Percentiles rank a stretch among this genome's conserved stretches.
Evolutionary conservation across 352 stramenopile genomes (phyloP).

Genomic region (Peronosclerospora sorghi): DNA sequence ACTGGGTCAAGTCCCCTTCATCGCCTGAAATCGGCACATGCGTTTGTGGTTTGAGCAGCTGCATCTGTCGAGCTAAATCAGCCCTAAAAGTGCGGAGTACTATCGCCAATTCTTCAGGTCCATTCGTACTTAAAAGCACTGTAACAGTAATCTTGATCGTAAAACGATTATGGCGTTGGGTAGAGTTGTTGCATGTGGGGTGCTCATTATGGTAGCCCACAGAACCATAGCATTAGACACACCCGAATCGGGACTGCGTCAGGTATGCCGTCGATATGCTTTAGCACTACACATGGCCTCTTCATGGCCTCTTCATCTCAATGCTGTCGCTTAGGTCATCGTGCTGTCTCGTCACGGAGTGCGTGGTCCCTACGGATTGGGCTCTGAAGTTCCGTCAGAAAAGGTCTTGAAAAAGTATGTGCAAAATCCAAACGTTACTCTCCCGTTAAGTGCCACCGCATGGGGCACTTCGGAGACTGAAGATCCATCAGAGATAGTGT

Average conservation of each 20-base stretch:
- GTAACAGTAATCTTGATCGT: too few relatives aligned
- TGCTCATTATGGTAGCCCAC: too few relatives aligned
- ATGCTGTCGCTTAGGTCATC: constrained; percentile 40
- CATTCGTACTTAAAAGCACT: too few relatives aligned
- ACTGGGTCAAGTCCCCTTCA: constrained; percentile 13
- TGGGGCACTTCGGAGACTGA: constrained; percentile 64
- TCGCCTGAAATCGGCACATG: constrained; percentile 8
- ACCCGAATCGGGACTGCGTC: too few relatives aligned
- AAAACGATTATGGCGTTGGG: too few relatives aligned
- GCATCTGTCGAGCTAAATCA: constrained; percentile 8
- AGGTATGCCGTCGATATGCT: too few relatives aligned
- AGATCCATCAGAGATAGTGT: constrained; percentile 49
- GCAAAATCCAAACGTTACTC: constrained; percentile 39
- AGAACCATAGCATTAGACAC: too few relatives aligned
- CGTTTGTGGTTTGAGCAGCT: constrained; percentile 13
- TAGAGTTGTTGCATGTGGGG: too few relatives aligned
- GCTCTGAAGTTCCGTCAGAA: constrained; percentile 31
- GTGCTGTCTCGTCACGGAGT: constrained; percentile 65
- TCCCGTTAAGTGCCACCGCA: constrained; percentile 37
- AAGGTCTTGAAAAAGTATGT: constrained; percentile 51
- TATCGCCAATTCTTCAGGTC: too few relatives aligned
- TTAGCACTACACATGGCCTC: too few relatives aligned
- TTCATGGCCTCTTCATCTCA: too few relatives aligned
- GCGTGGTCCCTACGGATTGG: constrained; percentile 59
- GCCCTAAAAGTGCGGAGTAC: constrained; percentile 1